Conservation (phyloP, 75 land plant genomes). For the Pseudotsuga menziesii region DNA sequence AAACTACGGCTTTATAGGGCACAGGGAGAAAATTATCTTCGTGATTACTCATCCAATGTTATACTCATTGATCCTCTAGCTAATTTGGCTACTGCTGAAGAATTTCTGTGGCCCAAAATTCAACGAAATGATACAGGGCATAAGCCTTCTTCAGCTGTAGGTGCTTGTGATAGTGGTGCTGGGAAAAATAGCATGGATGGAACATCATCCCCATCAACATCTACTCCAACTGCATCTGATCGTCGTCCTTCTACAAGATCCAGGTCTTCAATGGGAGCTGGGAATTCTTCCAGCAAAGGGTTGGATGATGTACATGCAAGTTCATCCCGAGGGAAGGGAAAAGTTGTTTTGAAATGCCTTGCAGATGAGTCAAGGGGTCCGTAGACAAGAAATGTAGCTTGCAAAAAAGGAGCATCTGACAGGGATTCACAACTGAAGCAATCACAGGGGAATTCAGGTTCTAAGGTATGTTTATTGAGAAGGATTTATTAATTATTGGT, state of each 20-base stretch:
- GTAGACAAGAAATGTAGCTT: conserved; percentile 89
- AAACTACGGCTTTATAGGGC: conserved; percentile 49
- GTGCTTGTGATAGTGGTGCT: background rate
- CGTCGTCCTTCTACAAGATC: conserved; percentile 86
- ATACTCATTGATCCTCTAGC: conserved; percentile 43
- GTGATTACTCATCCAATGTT: conserved; percentile 27
- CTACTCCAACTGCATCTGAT: conserved; percentile 41
- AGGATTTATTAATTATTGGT: too few species aligned
- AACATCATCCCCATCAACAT: conserved; percentile 36
- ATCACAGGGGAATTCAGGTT: conserved; percentile 38
- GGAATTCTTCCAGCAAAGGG: conserved; percentile 37
- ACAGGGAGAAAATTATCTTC: conserved; percentile 34
- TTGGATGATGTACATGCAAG: conserved; percentile 30
- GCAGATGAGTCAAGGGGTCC: conserved; percentile 68
- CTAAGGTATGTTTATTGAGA: conserved; percentile 36
- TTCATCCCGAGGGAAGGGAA: conserved; percentile 84
- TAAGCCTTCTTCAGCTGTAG: too few species aligned
- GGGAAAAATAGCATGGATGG: conserved; percentile 22
- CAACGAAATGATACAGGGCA: conserved; percentile 1
- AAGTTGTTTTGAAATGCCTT: conserved; percentile 51
- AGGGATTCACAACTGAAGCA: conserved; percentile 58
- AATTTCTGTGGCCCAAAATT: conserved; percentile 57
- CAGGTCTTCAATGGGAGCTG: conserved; percentile 52
- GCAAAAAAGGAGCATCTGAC: conserved; percentile 73
- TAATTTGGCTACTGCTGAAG: conserved; percentile 47